Base-by-base conservation (phyloP, 1,284 basidiomycete species). In the Sporisorium sorghi region DNA sequence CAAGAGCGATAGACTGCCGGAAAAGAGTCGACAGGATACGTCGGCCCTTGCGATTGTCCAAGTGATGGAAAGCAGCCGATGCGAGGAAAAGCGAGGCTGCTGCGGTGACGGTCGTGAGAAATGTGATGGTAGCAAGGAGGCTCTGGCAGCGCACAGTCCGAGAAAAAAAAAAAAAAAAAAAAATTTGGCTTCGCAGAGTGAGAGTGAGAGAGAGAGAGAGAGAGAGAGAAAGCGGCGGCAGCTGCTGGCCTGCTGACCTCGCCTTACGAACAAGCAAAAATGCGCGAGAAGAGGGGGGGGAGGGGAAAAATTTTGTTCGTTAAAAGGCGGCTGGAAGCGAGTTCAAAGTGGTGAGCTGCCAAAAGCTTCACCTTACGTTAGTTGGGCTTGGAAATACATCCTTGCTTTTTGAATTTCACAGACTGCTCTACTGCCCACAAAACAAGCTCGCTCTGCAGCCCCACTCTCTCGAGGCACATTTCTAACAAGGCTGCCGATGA, bases 51-150 rank as follows among this genome's bases (percentile, higher is more conserved):
- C 35, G 35, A 37, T n/a, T n/a, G n/a, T n/a, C n/a, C n/a, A 37
- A 46, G 44, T 24, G 44, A 30, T n/a, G 5, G 43, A n/a, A n/a
- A 30, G 44, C 44, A 47, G 26, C 26, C 46, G 46, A 47, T 47
- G 46, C 46, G n/a, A 47, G 17, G 26, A 19, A 33, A 33, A 54
- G 35, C 12, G 40, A 28, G 26, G 58, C 9, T 46, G 21, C 60
- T 58, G 66, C 66, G 59, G 56, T 55, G 46, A 56, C 30, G 48
- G 39, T 43, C 28, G 39, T 28, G 23, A 37, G 24, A 24, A 6
- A 17, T 30, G 19, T 43, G 58, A 44, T 39, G 54, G 50, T 44
- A 44, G 54, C 53, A 48, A 32, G n/a, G n/a, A 50, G 35, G 44
- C 54, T 39, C 54, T 15, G 33, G 43, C 54, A 39, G n/a, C 12